A percentile compares a stretch with the other conserved stretches of the same genome.
Evolutionary conservation across 2,329 filamentous ascomycete genomes (phyloP).

Genomic region (Cladophialophora immunda): DNA sequence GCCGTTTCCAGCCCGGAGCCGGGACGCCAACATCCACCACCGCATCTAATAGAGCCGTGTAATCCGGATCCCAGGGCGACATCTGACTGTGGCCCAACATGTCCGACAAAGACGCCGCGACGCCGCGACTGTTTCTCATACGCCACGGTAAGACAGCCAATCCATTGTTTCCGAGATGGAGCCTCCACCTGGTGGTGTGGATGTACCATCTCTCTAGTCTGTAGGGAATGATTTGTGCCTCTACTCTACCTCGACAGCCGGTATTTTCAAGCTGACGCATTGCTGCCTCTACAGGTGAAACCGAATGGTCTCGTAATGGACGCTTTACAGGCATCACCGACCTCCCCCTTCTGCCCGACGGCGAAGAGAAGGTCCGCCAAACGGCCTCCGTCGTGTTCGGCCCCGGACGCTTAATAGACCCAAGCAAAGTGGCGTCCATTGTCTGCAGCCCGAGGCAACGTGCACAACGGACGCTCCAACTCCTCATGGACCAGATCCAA

Average conservation of each 20-base stretch:
- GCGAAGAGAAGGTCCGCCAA: conserved; percentile 55
- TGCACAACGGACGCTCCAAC: conserved; percentile 59
- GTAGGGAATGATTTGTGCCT: background rate
- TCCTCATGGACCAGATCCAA: conserved; percentile 40
- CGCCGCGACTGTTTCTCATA: conserved; percentile 39
- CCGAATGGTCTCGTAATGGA: conserved; percentile 59
- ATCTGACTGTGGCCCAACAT: conserved; percentile 19
- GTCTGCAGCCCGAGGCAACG: conserved; percentile 61
- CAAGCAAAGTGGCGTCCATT: conserved; percentile 56
- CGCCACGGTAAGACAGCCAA: conserved; percentile 36
- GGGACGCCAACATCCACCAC: background rate
- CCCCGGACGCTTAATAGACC: conserved; percentile 60
- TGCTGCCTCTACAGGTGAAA: conserved; percentile 47
- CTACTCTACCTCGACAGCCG: background rate
- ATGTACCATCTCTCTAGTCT: background rate
- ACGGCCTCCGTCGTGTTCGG: conserved; percentile 60
- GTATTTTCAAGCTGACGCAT: conserved; percentile 5
- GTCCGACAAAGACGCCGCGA: conserved; percentile 41
- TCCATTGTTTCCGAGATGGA: background rate
- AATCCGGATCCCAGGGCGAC: background rate
- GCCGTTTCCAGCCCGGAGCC: background rate
- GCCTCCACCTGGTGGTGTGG: background rate
- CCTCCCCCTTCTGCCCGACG: conserved; percentile 52
- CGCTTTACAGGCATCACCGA: conserved; percentile 58
- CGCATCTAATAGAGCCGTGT: background rate